Percentiles rank a stretch among this genome's conserved stretches.
Evolutionary conservation across 1,139 yeast genomes (phyloP).

Genomic region (Magnusiomyces clavatus): DNA sequence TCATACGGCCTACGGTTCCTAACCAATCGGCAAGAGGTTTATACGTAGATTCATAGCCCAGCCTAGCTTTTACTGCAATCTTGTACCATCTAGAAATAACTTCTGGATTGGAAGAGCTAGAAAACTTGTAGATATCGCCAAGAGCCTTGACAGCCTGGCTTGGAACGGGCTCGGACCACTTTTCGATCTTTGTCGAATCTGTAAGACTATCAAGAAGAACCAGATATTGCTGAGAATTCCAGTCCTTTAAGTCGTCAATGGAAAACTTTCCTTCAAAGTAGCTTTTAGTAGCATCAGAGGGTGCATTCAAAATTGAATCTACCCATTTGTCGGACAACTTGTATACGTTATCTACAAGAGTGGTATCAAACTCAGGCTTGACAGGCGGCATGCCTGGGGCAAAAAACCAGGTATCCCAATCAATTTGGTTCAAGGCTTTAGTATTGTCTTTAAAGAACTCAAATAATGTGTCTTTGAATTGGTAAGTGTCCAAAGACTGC

Average conservation of each 20-base stretch:
- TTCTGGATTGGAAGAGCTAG: constrained; percentile 63
- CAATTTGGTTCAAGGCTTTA: constrained; percentile 52
- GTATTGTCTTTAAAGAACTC: constrained; percentile 43
- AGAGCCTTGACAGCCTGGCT: constrained; percentile 35
- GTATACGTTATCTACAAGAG: constrained; percentile 67
- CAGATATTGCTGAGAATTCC: constrained; percentile 69
- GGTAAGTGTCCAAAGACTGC: constrained; percentile 69
- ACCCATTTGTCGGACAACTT: constrained; percentile 61
- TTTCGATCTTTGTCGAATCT: constrained; percentile 17
- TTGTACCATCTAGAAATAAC: constrained; percentile 72
- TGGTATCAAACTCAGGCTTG: constrained; percentile 70
- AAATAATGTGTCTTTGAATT: constrained; percentile 69
- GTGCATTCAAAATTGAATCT: constrained; percentile 23
- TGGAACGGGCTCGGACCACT: constrained; percentile 10
- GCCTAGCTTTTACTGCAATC: constrained; percentile 39
- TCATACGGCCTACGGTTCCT: constrained; percentile 92
- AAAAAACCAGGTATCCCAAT: constrained; percentile 81
- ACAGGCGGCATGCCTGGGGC: constrained; percentile 78
- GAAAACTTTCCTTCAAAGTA: constrained; percentile 29
- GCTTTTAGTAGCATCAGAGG: constrained; percentile 20
- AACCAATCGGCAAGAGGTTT: constrained; percentile 66
- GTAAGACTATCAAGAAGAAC: constrained; percentile 65
- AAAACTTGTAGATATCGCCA: constrained; percentile 42
- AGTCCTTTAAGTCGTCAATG: constrained; percentile 42
- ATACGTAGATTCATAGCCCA: constrained; percentile 35